Base-by-base conservation (phyloP, 1,284 basidiomycete genomes). In the Ustilago tritici region DNA sequence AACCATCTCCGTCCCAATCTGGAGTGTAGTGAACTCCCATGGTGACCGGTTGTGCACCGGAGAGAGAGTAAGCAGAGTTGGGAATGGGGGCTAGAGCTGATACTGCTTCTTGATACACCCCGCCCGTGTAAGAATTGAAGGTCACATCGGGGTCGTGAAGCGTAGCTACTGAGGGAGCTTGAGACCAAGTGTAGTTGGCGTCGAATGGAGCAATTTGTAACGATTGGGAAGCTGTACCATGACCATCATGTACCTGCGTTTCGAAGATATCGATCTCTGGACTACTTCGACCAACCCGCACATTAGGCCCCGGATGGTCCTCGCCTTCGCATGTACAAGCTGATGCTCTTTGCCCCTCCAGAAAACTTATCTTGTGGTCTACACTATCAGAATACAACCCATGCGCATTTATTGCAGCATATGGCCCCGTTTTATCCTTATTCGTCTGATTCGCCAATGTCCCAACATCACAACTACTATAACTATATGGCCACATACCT, bases 201-300 rank as follows among this genome's bases (percentile, higher is more conserved):
- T 84, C 82, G 55, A 83, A 86, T 4, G 86, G 86, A 0, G 85
- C 85, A 36, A 83, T 74, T 59, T 86, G 85, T 55, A 82, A 71
- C 4, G 82, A 83, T 70, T 82, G 77, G 58, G 80, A 84, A 0
- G 80, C 82, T 3, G 9, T 12, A 0, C 70, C 76, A 31, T 65
- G 67, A 0, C 70, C 71, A 0, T n/a, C 12, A 6, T 56, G 31
- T 4, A 72, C 61, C 76, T 90, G 89, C 5, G 76, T 72, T 65
- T 87, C 85, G 36, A 85, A 71, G 11, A 86, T 60, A 63, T 87
- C 86, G 32, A 87, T 65, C 67, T 87, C 86, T 3, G 86, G 86
- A 38, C 73, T 74, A 7, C 65, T 56, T 11, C 85, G 70, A 10
- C 83, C 86, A 6, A 83, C 78, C 10, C 52, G 9, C 6, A 40